Evolutionary conservation across 139 green algal species (phyloP).

Genomic region (Picochlorum sp.): DNA sequence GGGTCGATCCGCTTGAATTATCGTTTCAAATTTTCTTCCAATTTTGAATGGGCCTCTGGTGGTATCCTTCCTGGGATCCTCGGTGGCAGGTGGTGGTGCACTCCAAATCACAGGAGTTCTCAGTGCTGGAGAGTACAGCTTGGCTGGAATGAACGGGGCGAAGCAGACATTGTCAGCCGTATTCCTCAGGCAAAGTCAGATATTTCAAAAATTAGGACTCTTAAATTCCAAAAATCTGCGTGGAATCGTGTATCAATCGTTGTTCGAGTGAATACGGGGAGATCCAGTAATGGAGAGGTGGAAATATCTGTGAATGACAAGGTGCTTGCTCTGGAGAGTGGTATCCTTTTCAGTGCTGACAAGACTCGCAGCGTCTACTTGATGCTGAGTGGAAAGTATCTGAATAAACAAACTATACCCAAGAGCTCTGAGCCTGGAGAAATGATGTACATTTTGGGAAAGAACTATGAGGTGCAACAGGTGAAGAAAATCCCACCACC

Average conservation of each 20-base stretch:
- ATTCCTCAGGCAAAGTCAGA: neutral
- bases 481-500: neutral
- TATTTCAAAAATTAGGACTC: neutral
- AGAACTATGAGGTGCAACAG: neutral
- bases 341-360: neutral
- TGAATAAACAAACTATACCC: neutral
- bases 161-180: neutral
- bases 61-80: conserved; percentile 1
- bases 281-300: neutral
- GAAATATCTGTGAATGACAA: conserved; percentile 8
- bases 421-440: neutral
- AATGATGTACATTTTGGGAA: neutral
- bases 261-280: neutral
- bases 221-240: neutral
- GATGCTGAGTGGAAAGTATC: neutral
- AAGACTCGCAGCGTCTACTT: neutral
- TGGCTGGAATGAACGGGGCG: neutral
- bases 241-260: neutral
- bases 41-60: conserved; percentile 3
- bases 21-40: conserved; percentile 2
- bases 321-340: neutral
- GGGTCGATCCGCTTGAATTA: neutral
- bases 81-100: conserved; percentile 1
- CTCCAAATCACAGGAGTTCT: neutral
- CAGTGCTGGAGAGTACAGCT: conserved; percentile 10